phyloP scores from a whole-genome alignment of 495 filamentous ascomycete species.

The Peziza echinospora region DNA sequence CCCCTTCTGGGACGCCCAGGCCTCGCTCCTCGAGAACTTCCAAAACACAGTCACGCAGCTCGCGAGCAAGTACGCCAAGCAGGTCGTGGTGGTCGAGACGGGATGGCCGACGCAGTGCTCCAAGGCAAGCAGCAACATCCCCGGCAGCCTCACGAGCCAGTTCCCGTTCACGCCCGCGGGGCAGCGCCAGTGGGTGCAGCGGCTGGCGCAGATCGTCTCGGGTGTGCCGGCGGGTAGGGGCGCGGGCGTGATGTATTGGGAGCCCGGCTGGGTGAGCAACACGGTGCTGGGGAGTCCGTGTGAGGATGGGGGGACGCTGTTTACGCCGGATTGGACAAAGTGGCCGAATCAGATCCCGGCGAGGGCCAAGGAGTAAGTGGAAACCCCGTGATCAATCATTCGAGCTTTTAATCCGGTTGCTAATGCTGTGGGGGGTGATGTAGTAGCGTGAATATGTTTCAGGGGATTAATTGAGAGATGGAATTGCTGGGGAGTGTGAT shows the following conservation, averaged over 20 bases:
- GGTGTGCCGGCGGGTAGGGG: slow-evolving; percentile 27
- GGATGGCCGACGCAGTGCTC: slow-evolving; percentile 45
- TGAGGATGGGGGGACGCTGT: too few species aligned
- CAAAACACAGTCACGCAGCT: slow-evolving; percentile 35
- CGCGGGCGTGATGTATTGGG: slow-evolving; percentile 45
- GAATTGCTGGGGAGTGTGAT: too few species aligned
- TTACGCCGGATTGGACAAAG: too few species aligned
- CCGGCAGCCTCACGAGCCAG: slow-evolving; percentile 29
- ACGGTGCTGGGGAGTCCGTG: slow-evolving; percentile 35
- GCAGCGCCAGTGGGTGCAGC: slow-evolving; percentile 34
- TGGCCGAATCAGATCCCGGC: too few species aligned
- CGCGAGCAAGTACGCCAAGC: slow-evolving; percentile 35
- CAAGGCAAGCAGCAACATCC: slow-evolving; percentile 32
- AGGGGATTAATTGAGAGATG: too few species aligned
- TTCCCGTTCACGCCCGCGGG: slow-evolving; percentile 38
- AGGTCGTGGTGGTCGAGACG: slow-evolving; percentile 41
- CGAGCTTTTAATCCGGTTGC: too few species aligned
- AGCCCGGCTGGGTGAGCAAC: slow-evolving; percentile 48
- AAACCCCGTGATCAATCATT: too few species aligned
- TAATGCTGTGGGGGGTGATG: too few species aligned
- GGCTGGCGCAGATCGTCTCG: slow-evolving; percentile 32
- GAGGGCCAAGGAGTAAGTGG: too few species aligned
- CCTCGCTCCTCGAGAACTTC: slow-evolving; percentile 34
- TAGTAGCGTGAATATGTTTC: too few species aligned
- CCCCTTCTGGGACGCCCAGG: slow-evolving; percentile 37